Conservation (phyloP, 208 protist genomes). For the Trypanosoma vivax region DNA sequence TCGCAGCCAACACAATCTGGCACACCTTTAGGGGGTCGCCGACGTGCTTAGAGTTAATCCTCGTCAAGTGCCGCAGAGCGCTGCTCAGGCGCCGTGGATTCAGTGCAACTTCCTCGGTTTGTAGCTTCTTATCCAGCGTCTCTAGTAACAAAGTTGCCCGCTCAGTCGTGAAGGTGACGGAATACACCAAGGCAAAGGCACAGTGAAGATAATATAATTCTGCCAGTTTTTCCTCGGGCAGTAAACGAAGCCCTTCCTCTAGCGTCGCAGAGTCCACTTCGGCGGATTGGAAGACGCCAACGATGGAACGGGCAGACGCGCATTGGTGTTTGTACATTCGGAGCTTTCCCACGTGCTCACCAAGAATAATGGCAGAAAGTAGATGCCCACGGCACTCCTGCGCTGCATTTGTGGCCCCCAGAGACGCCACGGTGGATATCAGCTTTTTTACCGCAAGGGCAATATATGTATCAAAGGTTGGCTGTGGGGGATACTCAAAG, state of each 20-base stretch:
- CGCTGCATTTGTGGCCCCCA: background rate
- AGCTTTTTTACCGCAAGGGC: slow-evolving; percentile 22
- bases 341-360: slow-evolving; percentile 3
- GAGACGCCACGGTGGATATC: background rate
- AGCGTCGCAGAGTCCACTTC: background rate
- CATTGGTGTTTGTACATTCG: slow-evolving; percentile 13
- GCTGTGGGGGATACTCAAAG: slow-evolving; percentile 60
- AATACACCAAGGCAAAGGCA: slow-evolving; percentile 19
- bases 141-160: slow-evolving; percentile 8
- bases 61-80: slow-evolving; percentile 17
- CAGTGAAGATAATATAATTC: slow-evolving; percentile 17
- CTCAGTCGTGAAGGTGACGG: slow-evolving; percentile 8
- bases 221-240: slow-evolving; percentile 18
- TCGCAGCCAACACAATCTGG: slow-evolving; percentile 2
- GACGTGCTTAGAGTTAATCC: slow-evolving; percentile 1
- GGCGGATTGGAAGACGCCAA: background rate
- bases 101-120: background rate
- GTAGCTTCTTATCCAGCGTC: slow-evolving; percentile 11
- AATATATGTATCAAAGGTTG: slow-evolving; percentile 62
- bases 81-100: slow-evolving; percentile 15
- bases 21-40: background rate
- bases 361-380: slow-evolving; percentile 1
- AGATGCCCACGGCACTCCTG: background rate
- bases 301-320: slow-evolving; percentile 6
- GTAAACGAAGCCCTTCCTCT: background rate